phyloP scores from a whole-genome alignment of 2,329 filamentous ascomycete species.

The Berkeleyomyces rouxiae region DNA sequence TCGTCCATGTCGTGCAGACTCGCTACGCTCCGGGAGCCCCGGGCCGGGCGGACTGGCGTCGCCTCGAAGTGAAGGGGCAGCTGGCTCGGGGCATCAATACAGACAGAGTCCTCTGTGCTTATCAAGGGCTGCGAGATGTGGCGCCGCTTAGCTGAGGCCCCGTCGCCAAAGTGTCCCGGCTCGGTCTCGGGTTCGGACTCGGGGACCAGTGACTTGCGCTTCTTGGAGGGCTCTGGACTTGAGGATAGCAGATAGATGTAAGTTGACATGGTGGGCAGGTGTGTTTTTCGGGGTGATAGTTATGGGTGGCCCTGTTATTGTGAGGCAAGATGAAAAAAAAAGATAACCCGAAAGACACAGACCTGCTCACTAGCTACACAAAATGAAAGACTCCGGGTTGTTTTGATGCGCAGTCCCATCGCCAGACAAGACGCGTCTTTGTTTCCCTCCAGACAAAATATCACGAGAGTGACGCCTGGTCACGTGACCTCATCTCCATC shows the following conservation, averaged over 20 bases:
- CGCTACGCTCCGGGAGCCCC: neutral
- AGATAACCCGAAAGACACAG: neutral
- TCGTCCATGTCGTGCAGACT: neutral
- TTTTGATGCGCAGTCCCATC: neutral
- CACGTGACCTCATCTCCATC: neutral
- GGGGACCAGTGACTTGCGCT: neutral
- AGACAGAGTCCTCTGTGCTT: neutral
- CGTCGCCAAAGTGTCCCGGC: neutral
- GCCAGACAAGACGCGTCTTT: neutral
- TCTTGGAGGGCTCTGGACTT: neutral
- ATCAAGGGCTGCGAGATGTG: neutral
- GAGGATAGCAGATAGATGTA: slow-evolving; percentile 3
- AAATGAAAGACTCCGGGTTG: neutral
- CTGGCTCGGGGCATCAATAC: neutral
- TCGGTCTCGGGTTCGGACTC: neutral
- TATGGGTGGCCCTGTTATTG: neutral
- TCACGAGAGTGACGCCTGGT: neutral
- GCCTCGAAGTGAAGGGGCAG: neutral
- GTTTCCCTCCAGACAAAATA: neutral
- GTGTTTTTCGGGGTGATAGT: neutral
- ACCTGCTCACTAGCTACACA: neutral
- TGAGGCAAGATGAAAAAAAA: neutral
- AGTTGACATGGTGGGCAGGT: neutral
- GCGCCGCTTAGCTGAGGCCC: neutral
- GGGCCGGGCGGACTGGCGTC: neutral